Evolutionary conservation across 345 rosid genomes (phyloP), one percentile per base, ranked within the genome.

Genomic region (Corchorus capsularis): DNA sequence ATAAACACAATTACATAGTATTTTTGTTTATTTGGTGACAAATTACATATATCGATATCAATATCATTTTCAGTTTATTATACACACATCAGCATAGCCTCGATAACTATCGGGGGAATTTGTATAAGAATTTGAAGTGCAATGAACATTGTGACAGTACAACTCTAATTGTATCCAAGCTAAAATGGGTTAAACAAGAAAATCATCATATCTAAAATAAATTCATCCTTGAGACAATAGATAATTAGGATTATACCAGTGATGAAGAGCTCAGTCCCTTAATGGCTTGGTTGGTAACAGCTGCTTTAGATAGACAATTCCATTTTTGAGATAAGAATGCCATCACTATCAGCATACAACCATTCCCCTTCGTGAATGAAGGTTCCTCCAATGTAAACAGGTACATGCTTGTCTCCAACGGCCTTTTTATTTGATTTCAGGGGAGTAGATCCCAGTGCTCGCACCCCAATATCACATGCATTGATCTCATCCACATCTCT

Each of bases 291-390:
- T 47, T 52, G 60, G 9, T 50, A 52, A 50, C 43, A 27, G 32
- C 27, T 50, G 73, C 27, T 69, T 88, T 83, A 90, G 47, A 86
- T 72, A 19, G 93, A 84, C 11, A 92, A 82, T 80, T 93, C 96
- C 1, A 78, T 64, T 77, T 80, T 87, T 35, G 96, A 92, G 75
- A 92, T 83, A 35, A 95, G 85, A 80, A 90, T 47, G 55, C 98
- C 97, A 78, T 95, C 99, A 20, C 87, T 87, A 72, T 95, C 98
- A 57, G 93, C 97, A 78, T 89, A 93, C 75, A 95, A 66, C 98
- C 98, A 93, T 71, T 95, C 98, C 22, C 96, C 94, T 6, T 93
- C 91, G 9, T 70, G 86, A 65, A 92, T 83, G 65, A 86, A 73
- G 32, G 86, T 83, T 47, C 98, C 97, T 14, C 78, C 98, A 57